Evolutionary conservation across 352 stramenopile genomes (phyloP), one percentile per base, ranked within the genome.

Genomic region (Pythium biforme): DNA sequence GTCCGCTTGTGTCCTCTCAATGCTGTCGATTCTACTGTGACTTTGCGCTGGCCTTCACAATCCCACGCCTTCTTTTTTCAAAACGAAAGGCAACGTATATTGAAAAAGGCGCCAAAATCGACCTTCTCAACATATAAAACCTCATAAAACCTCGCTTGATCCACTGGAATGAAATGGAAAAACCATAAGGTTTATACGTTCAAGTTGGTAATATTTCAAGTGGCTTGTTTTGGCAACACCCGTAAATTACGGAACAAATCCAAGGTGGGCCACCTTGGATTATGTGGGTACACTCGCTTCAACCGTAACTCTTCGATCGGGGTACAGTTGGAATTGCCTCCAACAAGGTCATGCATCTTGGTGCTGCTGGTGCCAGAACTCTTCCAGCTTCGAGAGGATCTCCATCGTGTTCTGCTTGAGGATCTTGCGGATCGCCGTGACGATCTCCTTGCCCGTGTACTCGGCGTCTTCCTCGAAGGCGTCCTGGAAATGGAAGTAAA

Each of bases 401-500:
- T 84, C 79, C 69, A 89, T 85, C 33, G 84, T 93, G 55, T 91
- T 89, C 50, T 93, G 84, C 69, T 93, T 93, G 40, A 93, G 70
- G 59, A 93, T 88, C 68, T 92, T 91, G 52, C 84, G 73, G 48
- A 90, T 88, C 6, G 83, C 81, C 70, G 86, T 89, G 62, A 90
- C 82, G 61, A 90, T 86, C 58, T 93, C 84, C 55, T 90, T 90
- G 29, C 84, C 84, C 10, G 82, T 90, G 55, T 92, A 93, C 64
- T 93, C 84, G 3, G 73, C 81, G 22, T 93, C 84, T 69, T 93
- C 84, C 33, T 93, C 84, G 43, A 93, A 93, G 10, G 82, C 82
- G 57, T 93, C 82, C 60, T 93, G 84, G 67, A 89, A 93, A 37
- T 89, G 77, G 59, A 92, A 91, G 71, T 93, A 93, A 57, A 93